phyloP scores from a whole-genome alignment of 1,284 basidiomycete species.

The Somion occarium region DNA sequence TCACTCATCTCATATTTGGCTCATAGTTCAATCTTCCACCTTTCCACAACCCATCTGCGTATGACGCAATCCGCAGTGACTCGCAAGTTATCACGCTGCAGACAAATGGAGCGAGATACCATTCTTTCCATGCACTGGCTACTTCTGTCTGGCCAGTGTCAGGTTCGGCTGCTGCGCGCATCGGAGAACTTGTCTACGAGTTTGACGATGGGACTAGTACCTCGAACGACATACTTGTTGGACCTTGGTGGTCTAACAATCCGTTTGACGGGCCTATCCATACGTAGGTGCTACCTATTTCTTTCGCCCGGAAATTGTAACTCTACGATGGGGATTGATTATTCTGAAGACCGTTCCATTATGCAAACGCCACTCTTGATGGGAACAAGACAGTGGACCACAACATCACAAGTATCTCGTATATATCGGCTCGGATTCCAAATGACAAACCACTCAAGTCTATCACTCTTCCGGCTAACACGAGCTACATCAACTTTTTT shows the following conservation, averaged over 20 bases:
- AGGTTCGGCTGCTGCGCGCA: background rate
- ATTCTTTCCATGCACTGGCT: constrained; percentile 15
- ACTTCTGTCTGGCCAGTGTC: constrained; percentile 7
- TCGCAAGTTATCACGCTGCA: constrained; percentile 12
- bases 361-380: constrained; percentile 14
- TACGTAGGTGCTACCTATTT: constrained; percentile 5
- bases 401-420: constrained; percentile 16
- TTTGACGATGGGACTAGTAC: constrained; percentile 17
- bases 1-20: background rate
- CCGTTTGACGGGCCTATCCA: constrained; percentile 20
- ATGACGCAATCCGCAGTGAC: constrained; percentile 12
- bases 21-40: constrained; percentile 15
- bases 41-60: constrained; percentile 12
- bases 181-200: constrained; percentile 10
- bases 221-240: constrained; percentile 18
- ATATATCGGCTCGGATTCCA: constrained; percentile 12
- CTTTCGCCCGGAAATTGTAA: constrained; percentile 3
- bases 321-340: too few species aligned
- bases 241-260: constrained; percentile 22
- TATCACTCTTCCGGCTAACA: constrained; percentile 12
- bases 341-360: constrained; percentile 14
- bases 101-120: constrained; percentile 1
- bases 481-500: constrained; percentile 25
- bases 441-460: constrained; percentile 13
- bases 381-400: constrained; percentile 10